Evolutionary conservation across 2,329 filamentous ascomycete species (phyloP), one percentile per base, ranked within the genome.

Genomic region (Rosellinia necatrix): DNA sequence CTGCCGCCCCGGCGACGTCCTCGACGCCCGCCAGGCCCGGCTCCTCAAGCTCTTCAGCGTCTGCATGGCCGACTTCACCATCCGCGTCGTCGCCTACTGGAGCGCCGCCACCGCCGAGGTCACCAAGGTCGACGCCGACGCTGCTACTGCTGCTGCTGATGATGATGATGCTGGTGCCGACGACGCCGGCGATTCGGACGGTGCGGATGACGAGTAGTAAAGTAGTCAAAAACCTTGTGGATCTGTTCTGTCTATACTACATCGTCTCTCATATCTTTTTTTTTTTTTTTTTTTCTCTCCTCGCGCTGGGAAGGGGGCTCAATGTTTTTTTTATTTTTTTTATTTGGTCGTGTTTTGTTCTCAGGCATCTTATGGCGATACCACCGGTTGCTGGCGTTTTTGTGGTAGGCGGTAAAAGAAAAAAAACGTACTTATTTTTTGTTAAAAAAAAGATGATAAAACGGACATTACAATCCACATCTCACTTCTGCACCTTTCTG

Each of bases 41-140:
- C 77, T 99, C 70, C 75, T 99, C 74, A 97, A 97, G 84, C 81
- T 96, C 68, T 97, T 99, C 76, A 89, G 91, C 49, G 85, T 97
- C 54, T 91, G 90, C 61, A 85, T 94, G 75, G 90, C 91, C 56
- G 92, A 97, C 77, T 99, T 99, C 78, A 87, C 82, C 72, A 86
- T 99, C 56, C 82, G 86, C 68, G 77, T 96, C 63, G 77, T 89
- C 73, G 92, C 92, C 70, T 84, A 87, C 73, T 89, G 86, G 85
- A 83, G 75, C 65, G 76, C 85, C 2, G 79, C 81, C n/a, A 78
- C 71, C 19, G 78, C 78, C 25, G 74, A 84, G 61, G 82, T 88
- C 62, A 88, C 81, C 4, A 82, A 86, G 67, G 75, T 85, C 8
- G 71, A 73, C 17, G 64, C 63, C 1, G 72, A 71, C 17, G 74